Evolutionary conservation across 108 stramenopile species (phyloP), one percentile per base, ranked within the genome.

Genomic region (Nitzschia sp.): DNA sequence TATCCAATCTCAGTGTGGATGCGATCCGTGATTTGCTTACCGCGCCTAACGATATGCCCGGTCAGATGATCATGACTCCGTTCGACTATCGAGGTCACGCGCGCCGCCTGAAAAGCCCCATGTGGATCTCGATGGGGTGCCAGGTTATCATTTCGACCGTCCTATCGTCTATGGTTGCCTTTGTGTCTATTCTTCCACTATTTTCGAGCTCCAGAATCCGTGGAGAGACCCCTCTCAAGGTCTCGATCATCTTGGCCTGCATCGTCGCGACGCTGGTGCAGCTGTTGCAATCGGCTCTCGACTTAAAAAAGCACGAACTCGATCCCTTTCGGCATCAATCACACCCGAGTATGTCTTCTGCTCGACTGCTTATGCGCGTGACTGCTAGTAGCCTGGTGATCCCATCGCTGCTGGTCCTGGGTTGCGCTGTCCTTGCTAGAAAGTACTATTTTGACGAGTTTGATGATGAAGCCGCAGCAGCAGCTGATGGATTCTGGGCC

Each of bases 241-340:
- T 29, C 25, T 35, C 45, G 11, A 18, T 72, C 30, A 63, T 72
- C 1, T 11, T 46, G 23, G 29, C 48, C 6, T 46, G 35, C 61
- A 71, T 66, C 47, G 32, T 71, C 42, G 29, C 68, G 29, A 33
- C 57, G 53, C 34, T 68, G 35, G 24, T 36, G 33, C 66, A 66
- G n/a, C 31, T 75, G 25, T 31, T 46, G 13, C 30, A 27, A 49
- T 57, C 77, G n/a, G 55, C 69, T 15, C 46, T 72, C 1, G 45
- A 80, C 59, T 69, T 73, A 29, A 46, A 21, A 15, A 55, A 64
- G 13, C 79, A 80, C 46, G 79, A 80, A 34, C 36, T 80, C 15
- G 47, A 71, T 31, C 79, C 79, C 15, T 17, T 15, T 18, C 65
- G 35, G 8, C 59, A 72, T 49, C 75, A 56, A 65, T 60, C 59